phyloP scores from a whole-genome alignment of 2,329 filamentous ascomycete genomes.

The Truncatella angustata region DNA sequence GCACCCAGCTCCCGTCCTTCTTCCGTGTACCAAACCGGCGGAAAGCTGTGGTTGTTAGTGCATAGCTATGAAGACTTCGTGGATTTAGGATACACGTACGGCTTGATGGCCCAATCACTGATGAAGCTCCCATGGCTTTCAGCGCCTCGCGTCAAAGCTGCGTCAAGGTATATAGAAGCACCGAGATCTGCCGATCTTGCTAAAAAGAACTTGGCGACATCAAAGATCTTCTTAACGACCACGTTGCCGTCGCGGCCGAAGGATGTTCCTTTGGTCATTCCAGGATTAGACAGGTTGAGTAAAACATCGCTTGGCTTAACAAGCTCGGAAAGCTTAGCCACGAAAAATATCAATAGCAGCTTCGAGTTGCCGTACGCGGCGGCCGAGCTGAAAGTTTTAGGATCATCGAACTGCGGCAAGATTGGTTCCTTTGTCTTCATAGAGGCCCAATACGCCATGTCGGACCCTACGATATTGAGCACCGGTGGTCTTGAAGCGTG shows the following conservation, averaged over 20 bases:
- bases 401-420: constrained; percentile 37
- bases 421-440: constrained; percentile 12
- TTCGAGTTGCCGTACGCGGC: constrained; percentile 21
- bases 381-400: constrained; percentile 45
- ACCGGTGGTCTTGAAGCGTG: constrained; percentile 12
- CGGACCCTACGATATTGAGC: constrained; percentile 18
- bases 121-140: constrained; percentile 14
- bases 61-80: no score
- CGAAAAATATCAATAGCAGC: constrained; percentile 74
- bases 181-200: neutral
- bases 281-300: constrained; percentile 20
- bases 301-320: constrained; percentile 17
- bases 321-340: constrained; percentile 55
- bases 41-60: no score
- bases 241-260: constrained; percentile 9
- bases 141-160: constrained; percentile 14
- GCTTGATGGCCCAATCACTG: constrained; percentile 14
- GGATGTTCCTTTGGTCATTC: constrained; percentile 13
- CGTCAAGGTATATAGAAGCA: constrained; percentile 12
- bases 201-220: neutral
- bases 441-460: neutral
- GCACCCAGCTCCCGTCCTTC: no score
- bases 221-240: neutral
- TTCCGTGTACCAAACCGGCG: no score
- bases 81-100: no score